Conservation (phyloP, 805 yeast genomes). For the Limtongia smithiae region DNA sequence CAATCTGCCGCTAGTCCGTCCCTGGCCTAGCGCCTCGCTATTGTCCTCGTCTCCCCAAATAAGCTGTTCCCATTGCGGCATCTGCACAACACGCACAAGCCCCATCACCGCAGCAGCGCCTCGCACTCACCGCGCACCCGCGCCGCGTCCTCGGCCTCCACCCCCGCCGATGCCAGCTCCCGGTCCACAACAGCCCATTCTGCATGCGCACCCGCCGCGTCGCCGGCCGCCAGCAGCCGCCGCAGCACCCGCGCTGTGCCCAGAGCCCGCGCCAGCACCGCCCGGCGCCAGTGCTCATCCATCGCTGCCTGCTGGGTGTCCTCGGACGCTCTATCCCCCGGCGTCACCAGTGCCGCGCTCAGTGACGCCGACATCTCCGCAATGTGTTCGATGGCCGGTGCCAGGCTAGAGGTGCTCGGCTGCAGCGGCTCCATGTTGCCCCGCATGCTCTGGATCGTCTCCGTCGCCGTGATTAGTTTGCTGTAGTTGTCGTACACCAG, state of each 20-base stretch:
- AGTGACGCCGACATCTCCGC: constrained; percentile 27
- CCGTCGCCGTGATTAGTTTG: constrained; percentile 31
- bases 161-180: constrained; percentile 4
- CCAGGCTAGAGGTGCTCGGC: constrained; percentile 26
- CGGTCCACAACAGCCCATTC: constrained; percentile 17
- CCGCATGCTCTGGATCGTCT: constrained; percentile 27
- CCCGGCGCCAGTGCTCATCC: background rate
- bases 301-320: background rate
- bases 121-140: constrained; percentile 15
- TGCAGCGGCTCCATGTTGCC: constrained; percentile 27
- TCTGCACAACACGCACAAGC: background rate
- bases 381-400: constrained; percentile 27
- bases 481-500: constrained; percentile 32
- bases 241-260: constrained; percentile 15
- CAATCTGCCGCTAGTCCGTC: background rate
- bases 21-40: too few relatives aligned
- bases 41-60: too few relatives aligned
- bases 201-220: constrained; percentile 12
- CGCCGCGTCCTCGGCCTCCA: constrained; percentile 11
- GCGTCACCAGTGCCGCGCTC: constrained; percentile 19
- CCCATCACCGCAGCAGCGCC: background rate
- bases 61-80: too few relatives aligned
- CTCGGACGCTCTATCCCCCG: too few relatives aligned
- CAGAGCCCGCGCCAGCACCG: constrained; percentile 3
- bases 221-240: constrained; percentile 6